Evolutionary conservation across 495 filamentous ascomycete genomes (phyloP).

Genomic region (Parathielavia hyrcaniae): DNA sequence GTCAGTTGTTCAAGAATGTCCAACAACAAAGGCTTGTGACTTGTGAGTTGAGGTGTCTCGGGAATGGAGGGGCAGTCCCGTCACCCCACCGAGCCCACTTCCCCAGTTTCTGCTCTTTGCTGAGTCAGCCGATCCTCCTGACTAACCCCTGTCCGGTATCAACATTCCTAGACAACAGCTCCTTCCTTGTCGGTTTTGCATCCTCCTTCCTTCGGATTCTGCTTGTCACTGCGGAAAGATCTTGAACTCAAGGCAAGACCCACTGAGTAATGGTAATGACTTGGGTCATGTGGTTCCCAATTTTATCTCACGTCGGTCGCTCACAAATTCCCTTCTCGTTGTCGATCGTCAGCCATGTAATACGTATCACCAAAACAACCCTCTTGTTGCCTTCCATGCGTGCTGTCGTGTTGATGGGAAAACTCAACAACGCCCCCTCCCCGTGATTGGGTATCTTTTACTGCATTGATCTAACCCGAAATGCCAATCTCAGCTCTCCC

Average conservation of each 20-base stretch:
- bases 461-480: not conserved
- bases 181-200: not conserved
- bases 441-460: not conserved
- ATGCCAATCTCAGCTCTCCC: constrained; percentile 53
- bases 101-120: too few relatives aligned
- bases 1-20: not conserved
- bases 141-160: not conserved
- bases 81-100: too few relatives aligned
- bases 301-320: too few relatives aligned
- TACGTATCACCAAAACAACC: not conserved
- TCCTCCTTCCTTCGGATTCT: not conserved
- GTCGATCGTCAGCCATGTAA: not conserved
- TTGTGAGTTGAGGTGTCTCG: not conserved
- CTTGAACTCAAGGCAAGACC: not conserved
- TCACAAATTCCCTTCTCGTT: not conserved
- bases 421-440: not conserved
- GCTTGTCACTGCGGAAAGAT: not conserved
- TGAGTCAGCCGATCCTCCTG: too few relatives aligned
- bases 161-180: not conserved
- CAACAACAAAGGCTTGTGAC: too few relatives aligned
- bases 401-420: not conserved
- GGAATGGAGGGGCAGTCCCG: not conserved
- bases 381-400: not conserved
- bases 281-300: too few relatives aligned
- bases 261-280: too few relatives aligned